Evolutionary conservation across 352 stramenopile genomes (phyloP).

Genomic region (Phytopythium mirpurense): DNA sequence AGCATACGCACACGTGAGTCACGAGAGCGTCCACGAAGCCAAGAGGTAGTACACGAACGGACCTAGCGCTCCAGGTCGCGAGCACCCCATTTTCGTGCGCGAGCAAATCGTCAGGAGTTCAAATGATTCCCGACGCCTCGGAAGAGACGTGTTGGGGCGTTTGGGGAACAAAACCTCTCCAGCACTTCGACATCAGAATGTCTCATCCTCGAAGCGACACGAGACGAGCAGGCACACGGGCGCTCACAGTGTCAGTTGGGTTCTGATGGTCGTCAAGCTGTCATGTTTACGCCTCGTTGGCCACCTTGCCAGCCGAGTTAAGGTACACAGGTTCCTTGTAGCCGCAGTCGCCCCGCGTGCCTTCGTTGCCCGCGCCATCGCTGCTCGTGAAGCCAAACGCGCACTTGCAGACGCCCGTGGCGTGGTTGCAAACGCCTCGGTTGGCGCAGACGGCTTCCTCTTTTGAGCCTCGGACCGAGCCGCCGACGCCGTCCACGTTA

Average conservation of each 20-base stretch:
- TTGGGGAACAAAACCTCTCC: too few species aligned
- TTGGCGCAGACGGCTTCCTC: constrained; percentile 62
- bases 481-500: constrained; percentile 32
- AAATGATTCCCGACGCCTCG: background rate
- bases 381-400: constrained; percentile 74
- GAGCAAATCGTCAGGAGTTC: background rate
- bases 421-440: constrained; percentile 42
- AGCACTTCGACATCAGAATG: too few species aligned
- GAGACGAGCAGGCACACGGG: background rate
- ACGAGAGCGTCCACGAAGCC: background rate
- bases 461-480: constrained; percentile 54
- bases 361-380: constrained; percentile 73
- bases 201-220: constrained; percentile 2
- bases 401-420: constrained; percentile 55
- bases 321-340: constrained; percentile 74
- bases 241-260: background rate
- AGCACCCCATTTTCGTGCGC: constrained; percentile 42
- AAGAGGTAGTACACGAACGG: background rate
- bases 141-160: background rate
- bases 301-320: constrained; percentile 57
- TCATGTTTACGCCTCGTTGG: constrained; percentile 42
- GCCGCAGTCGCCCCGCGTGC: constrained; percentile 88
- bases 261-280: too few species aligned
- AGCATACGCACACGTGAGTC: background rate
- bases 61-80: constrained; percentile 38